Conservation (phyloP, 1,284 basidiomycete genomes). For the Quambalaria eucalypti region DNA sequence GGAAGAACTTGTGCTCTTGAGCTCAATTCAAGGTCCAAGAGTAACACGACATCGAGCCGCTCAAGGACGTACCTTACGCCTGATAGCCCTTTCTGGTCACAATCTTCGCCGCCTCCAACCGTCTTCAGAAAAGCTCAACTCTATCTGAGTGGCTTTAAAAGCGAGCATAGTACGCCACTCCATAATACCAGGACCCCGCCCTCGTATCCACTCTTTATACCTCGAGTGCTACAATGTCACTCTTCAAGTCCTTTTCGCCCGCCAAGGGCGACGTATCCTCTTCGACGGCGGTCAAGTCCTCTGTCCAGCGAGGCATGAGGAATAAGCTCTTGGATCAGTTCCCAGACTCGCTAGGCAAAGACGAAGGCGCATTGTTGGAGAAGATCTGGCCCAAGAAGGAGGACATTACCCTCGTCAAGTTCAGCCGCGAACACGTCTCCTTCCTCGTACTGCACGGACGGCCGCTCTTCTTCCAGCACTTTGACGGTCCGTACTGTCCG, state of each 20-base stretch:
- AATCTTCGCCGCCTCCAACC: no score
- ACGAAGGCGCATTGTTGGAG: constrained; percentile 64
- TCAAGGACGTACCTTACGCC: no score
- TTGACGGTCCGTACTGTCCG: constrained; percentile 84
- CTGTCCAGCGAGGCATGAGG: constrained; percentile 82
- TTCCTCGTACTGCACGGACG: constrained; percentile 78
- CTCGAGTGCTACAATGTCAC: constrained; percentile 28
- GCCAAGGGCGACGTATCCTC: constrained; percentile 78
- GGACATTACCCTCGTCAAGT: constrained; percentile 75
- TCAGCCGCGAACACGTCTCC: constrained; percentile 86
- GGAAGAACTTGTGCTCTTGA: no score
- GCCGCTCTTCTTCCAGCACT: constrained; percentile 93
- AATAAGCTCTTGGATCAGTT: constrained; percentile 71
- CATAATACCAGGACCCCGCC: no score
- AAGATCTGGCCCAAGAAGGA: constrained; percentile 98
- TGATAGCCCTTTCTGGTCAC: no score
- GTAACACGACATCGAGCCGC: no score
- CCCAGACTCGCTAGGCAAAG: constrained; percentile 50
- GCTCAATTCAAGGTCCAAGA: no score
- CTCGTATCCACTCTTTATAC: no score
- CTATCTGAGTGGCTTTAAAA: no score
- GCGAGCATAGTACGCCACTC: no score
- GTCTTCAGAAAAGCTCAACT: no score
- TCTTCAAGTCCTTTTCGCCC: constrained; percentile 40
- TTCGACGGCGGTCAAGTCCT: constrained; percentile 89